Conservation (phyloP, 352 stramenopile genomes). For the Globisporangium recalcitrans region DNA sequence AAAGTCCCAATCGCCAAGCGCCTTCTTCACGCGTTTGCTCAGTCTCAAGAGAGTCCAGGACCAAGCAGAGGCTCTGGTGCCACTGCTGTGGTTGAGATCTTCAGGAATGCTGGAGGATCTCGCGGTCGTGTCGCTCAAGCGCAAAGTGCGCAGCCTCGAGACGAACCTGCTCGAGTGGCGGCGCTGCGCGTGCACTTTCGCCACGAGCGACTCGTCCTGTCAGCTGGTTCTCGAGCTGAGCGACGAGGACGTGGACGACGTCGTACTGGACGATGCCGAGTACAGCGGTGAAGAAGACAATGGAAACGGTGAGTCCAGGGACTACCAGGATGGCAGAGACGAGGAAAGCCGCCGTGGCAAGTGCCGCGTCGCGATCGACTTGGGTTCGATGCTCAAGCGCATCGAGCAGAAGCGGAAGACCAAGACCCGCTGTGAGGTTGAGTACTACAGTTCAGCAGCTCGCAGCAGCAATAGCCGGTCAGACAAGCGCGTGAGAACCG, state of each 20-base stretch:
- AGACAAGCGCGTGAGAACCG: conserved; percentile 16
- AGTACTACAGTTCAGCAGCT: conserved; percentile 18
- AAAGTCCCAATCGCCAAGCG: too few relatives aligned
- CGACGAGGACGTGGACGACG: conserved; percentile 23
- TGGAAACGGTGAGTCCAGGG: not conserved
- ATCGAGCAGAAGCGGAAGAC: conserved; percentile 52
- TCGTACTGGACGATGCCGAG: conserved; percentile 15
- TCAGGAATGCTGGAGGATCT: conserved; percentile 2
- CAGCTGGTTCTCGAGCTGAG: conserved; percentile 33
- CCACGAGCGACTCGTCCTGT: conserved; percentile 20
- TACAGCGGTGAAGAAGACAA: not conserved
- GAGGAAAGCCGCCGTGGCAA: conserved; percentile 5
- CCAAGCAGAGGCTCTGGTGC: too few relatives aligned
- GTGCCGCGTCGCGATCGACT: conserved; percentile 33
- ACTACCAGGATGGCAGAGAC: not conserved
- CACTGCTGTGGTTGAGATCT: too few relatives aligned
- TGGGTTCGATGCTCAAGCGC: conserved; percentile 35
- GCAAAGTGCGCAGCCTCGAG: conserved; percentile 50
- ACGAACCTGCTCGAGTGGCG: conserved; percentile 69
- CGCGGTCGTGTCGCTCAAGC: conserved; percentile 43
- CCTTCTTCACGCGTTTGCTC: too few relatives aligned
- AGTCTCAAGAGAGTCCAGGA: too few relatives aligned
- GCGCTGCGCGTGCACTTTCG: conserved; percentile 42
- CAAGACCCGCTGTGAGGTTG: conserved; percentile 52
- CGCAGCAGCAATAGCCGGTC: not conserved